Evolutionary conservation across 441 rosid species (phyloP).

Genomic region (Adansonia madagascariensis): DNA sequence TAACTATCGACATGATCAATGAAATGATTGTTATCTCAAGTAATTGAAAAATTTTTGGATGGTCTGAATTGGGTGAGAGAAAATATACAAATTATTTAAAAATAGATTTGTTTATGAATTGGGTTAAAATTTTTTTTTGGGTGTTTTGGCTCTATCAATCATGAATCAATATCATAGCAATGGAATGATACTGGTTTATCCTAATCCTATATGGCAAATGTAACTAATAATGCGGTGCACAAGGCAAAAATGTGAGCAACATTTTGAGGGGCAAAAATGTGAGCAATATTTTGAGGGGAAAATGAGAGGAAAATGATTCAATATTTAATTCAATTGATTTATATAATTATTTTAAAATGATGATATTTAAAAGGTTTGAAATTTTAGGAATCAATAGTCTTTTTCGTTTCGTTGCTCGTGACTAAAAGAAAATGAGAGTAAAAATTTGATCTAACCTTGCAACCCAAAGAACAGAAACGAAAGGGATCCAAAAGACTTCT

Average conservation of each 20-base stretch:
- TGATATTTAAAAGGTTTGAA: neutral
- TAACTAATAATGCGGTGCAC: neutral
- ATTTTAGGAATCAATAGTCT: too few species aligned
- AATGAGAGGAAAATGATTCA: neutral
- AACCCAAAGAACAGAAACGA: conserved; percentile 92
- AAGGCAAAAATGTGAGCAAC: neutral
- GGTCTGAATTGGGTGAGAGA: too few species aligned
- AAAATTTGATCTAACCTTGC: conserved; percentile 59
- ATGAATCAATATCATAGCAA: neutral
- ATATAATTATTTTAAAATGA: too few species aligned
- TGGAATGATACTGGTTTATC: neutral
- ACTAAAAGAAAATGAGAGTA: neutral
- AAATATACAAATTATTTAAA: too few species aligned
- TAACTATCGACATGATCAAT: too few species aligned
- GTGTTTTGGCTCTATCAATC: neutral
- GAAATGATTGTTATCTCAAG: too few species aligned
- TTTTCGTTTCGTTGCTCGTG: too few species aligned
- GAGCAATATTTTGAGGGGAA: neutral
- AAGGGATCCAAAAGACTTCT: conserved; percentile 77
- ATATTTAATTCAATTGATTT: neutral
- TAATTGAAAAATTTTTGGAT: too few species aligned
- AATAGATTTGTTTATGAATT: neutral
- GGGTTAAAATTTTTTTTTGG: neutral
- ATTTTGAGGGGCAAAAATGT: neutral
- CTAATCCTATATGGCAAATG: neutral